A percentile compares a stretch with the other conserved stretches of the same genome.
Evolutionary conservation across 495 filamentous ascomycete species (phyloP).

Genomic region (Aspergillus homomorphus): DNA sequence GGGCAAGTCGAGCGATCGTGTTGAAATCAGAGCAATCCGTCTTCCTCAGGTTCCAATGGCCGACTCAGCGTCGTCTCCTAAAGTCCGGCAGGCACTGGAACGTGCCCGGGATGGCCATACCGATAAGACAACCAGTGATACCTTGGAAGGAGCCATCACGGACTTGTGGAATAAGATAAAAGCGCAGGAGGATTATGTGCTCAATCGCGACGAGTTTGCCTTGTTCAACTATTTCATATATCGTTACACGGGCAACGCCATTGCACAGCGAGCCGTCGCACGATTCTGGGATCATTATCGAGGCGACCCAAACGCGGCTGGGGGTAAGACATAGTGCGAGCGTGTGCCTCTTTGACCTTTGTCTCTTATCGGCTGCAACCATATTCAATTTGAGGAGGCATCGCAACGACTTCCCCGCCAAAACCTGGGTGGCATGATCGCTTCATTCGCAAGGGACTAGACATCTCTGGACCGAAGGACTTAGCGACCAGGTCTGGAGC

Average conservation of each 20-base stretch:
- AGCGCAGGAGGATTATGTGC: slow-evolving; percentile 59
- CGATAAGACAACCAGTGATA: slow-evolving; percentile 47
- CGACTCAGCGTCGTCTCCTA: slow-evolving; percentile 23
- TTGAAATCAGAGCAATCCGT: neutral
- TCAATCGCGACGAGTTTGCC: slow-evolving; percentile 68
- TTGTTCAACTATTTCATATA: slow-evolving; percentile 72
- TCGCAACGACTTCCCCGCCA: neutral
- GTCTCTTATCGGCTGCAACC: neutral
- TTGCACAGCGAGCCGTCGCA: slow-evolving; percentile 43
- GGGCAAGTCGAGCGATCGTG: neutral
- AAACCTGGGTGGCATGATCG: neutral
- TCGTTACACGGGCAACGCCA: slow-evolving; percentile 46
- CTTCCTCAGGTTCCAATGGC: slow-evolving; percentile 17
- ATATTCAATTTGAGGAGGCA: neutral
- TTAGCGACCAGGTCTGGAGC: neutral
- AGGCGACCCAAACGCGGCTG: slow-evolving; percentile 19
- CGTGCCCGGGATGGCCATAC: slow-evolving; percentile 59
- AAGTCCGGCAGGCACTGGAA: slow-evolving; percentile 54
- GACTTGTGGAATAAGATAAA: slow-evolving; percentile 63
- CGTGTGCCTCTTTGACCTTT: neutral
- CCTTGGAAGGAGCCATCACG: slow-evolving; percentile 55
- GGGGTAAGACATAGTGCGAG: slow-evolving; percentile 25
- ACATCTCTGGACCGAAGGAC: neutral
- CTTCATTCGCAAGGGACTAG: neutral
- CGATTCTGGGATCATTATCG: slow-evolving; percentile 50